Conservation (phyloP, 2,329 filamentous ascomycete genomes). For the Aciculosporium take region DNA sequence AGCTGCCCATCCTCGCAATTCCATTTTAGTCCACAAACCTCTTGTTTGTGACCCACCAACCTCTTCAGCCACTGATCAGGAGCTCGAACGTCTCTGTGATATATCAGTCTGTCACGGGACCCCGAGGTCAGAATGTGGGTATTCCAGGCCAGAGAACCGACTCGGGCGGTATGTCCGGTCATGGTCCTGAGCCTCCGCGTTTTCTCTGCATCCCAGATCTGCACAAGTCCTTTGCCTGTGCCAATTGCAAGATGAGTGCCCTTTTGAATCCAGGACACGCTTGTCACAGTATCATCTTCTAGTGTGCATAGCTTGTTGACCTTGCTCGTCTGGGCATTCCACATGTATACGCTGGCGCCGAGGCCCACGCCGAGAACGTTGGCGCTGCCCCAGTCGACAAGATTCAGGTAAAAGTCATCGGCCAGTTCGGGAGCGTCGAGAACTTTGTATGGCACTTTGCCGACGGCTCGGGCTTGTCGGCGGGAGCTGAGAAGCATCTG, state of each 20-base stretch:
- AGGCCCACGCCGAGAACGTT: conserved; percentile 89
- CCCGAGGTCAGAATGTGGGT: conserved; percentile 94
- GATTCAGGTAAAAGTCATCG: conserved; percentile 93
- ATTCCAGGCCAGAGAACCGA: conserved; percentile 94
- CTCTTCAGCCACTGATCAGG: conserved; percentile 82
- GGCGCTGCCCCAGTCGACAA: conserved; percentile 94
- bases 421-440: conserved; percentile 90
- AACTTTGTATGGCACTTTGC: conserved; percentile 96
- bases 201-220: conserved; percentile 94
- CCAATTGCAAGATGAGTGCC: conserved; percentile 93
- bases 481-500: conserved; percentile 83
- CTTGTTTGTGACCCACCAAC: conserved; percentile 89
- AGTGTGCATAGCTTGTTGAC: conserved; percentile 91
- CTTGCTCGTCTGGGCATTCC: conserved; percentile 82
- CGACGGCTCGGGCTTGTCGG: conserved; percentile 77
- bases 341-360: conserved; percentile 92
- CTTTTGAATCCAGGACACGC: conserved; percentile 96
- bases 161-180: conserved; percentile 87
- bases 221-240: conserved; percentile 83
- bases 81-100: conserved; percentile 86
- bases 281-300: conserved; percentile 86
- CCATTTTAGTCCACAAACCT: conserved; percentile 94
- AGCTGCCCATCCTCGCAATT: conserved; percentile 92
- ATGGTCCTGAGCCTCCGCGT: conserved; percentile 79
- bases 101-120: conserved; percentile 83